Evolutionary conservation across 768 basidiomycete genomes (phyloP).

Genomic region (Mycena vulgaris): DNA sequence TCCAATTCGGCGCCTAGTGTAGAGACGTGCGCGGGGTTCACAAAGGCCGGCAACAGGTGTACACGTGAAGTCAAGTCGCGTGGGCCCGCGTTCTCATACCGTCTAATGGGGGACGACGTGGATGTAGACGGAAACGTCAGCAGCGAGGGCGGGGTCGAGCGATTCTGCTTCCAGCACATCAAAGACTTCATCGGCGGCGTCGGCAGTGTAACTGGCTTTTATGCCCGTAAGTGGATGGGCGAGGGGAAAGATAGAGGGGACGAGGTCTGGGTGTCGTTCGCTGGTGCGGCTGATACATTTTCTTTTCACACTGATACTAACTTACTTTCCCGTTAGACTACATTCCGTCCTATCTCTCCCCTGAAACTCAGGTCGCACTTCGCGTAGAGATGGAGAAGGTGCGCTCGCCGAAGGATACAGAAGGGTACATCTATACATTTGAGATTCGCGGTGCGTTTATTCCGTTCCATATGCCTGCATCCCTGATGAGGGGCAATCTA

Average conservation of each 20-base stretch:
- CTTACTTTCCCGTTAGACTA: slow-evolving; percentile 10
- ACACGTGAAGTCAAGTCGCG: slow-evolving; percentile 41
- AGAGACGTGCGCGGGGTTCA: slow-evolving; percentile 37
- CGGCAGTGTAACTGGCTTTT: slow-evolving; percentile 35
- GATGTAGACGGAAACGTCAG: slow-evolving; percentile 34
- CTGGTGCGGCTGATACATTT: slow-evolving; percentile 11
- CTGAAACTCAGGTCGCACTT: slow-evolving; percentile 38
- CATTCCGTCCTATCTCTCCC: slow-evolving; percentile 39
- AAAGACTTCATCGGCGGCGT: slow-evolving; percentile 35
- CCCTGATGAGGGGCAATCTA: background rate
- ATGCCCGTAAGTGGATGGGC: slow-evolving; percentile 39
- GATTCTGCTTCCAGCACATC: slow-evolving; percentile 39
- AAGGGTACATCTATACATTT: slow-evolving; percentile 88
- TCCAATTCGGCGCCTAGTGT: slow-evolving; percentile 37
- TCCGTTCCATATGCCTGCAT: background rate
- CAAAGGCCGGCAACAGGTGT: slow-evolving; percentile 37
- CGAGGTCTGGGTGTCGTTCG: slow-evolving; percentile 37
- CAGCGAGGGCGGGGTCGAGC: slow-evolving; percentile 38
- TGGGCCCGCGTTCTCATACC: slow-evolving; percentile 38
- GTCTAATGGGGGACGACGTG: slow-evolving; percentile 25
- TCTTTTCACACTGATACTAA: background rate
- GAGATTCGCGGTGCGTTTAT: slow-evolving; percentile 76
- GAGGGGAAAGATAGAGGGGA: slow-evolving; percentile 32
- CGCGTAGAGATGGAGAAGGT: slow-evolving; percentile 54
- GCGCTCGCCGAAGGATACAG: slow-evolving; percentile 69